Evolutionary conservation across 2,329 filamentous ascomycete species (phyloP).

Genomic region (Fusarium tjaetaba): DNA sequence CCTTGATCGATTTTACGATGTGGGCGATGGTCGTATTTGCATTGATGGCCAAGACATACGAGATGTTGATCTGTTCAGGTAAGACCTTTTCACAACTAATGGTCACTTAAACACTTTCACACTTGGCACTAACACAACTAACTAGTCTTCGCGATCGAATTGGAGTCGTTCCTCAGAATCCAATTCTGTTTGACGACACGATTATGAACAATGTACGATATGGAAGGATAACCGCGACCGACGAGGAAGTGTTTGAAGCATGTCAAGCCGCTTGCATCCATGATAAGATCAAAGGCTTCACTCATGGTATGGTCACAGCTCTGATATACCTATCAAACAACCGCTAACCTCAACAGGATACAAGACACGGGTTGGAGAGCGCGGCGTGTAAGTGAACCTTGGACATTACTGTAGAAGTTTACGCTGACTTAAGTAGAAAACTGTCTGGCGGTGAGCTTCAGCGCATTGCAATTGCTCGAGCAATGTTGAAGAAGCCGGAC

Average conservation of each 20-base stretch:
- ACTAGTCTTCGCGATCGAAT: slow-evolving; percentile 62
- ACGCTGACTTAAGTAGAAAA: slow-evolving; percentile 55
- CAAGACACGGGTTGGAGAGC: slow-evolving; percentile 61
- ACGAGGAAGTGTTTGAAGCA: slow-evolving; percentile 65
- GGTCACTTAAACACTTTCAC: neutral
- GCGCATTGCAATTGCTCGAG: slow-evolving; percentile 74
- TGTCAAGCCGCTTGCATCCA: slow-evolving; percentile 67
- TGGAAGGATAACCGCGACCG: slow-evolving; percentile 62
- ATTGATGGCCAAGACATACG: slow-evolving; percentile 68
- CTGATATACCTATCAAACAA: neutral
- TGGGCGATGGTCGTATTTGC: slow-evolving; percentile 60
- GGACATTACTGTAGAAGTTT: neutral
- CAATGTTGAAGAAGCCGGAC: slow-evolving; percentile 77
- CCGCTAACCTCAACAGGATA: slow-evolving; percentile 51
- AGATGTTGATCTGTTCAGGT: slow-evolving; percentile 62
- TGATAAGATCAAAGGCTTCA: slow-evolving; percentile 65
- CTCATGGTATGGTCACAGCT: slow-evolving; percentile 53
- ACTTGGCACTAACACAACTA: slow-evolving; percentile 38
- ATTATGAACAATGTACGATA: slow-evolving; percentile 70
- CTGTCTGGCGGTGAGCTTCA: slow-evolving; percentile 74
- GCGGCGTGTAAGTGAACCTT: slow-evolving; percentile 54
- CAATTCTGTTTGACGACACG: slow-evolving; percentile 66
- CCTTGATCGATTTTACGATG: slow-evolving; percentile 69
- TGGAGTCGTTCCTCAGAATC: slow-evolving; percentile 65
- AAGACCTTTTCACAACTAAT: neutral